Conservation (phyloP, 2,329 filamentous ascomycete species). For the Aspergillus hiratsukae region DNA sequence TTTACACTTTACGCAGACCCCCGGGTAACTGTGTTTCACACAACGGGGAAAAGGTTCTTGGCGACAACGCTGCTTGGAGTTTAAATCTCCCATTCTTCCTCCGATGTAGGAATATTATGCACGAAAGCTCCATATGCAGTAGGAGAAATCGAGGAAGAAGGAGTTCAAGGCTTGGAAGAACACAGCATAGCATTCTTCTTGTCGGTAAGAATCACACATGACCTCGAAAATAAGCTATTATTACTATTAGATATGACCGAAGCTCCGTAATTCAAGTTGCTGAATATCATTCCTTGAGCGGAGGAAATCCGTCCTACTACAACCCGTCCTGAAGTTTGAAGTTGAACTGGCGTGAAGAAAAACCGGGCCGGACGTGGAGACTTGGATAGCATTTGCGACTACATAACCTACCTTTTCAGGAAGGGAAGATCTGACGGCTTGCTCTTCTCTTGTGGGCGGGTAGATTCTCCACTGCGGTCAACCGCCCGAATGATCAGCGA, state of each 20-base stretch:
- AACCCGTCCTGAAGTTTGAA: neutral
- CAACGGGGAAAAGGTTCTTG: conserved; percentile 1
- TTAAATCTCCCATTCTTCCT: neutral
- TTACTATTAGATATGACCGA: conserved; percentile 5
- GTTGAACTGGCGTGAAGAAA: neutral
- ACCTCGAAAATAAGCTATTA: neutral
- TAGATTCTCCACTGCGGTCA: conserved; percentile 11
- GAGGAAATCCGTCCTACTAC: neutral
- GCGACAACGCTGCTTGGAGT: conserved; percentile 2
- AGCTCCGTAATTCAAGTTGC: neutral
- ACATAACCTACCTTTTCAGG: neutral
- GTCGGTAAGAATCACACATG: conserved; percentile 1
- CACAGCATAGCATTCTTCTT: neutral
- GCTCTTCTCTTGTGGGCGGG: neutral
- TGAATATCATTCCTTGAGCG: neutral
- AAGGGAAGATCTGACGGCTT: conserved; percentile 12
- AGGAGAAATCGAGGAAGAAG: neutral
- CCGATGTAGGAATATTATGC: conserved; percentile 2
- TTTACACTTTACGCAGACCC: neutral
- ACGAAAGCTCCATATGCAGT: neutral
- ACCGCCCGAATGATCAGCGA: conserved; percentile 15
- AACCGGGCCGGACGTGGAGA: neutral
- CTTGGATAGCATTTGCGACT: neutral
- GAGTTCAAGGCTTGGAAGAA: neutral
- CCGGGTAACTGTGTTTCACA: conserved; percentile 7